phyloP scores from a whole-genome alignment of 768 basidiomycete genomes.

The Mrakia frigida region DNA sequence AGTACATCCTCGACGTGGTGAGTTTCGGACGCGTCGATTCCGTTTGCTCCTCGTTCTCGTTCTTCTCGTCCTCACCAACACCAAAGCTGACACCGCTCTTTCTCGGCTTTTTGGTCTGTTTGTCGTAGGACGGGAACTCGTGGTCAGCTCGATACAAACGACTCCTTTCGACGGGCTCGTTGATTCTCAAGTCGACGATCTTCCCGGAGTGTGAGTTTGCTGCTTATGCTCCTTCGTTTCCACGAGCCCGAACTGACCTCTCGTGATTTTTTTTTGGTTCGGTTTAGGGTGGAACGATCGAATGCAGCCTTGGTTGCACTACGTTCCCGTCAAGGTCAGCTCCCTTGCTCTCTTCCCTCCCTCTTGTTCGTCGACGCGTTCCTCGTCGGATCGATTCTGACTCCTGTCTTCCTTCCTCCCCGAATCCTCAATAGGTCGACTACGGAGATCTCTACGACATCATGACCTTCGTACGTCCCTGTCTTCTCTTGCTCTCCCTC shows the following conservation, averaged over 20 bases:
- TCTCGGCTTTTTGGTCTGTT: not conserved
- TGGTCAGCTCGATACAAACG: slow-evolving; percentile 44
- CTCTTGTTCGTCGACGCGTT: not conserved
- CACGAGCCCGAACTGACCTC: not conserved
- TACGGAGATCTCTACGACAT: slow-evolving; percentile 30
- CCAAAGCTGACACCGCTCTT: not conserved
- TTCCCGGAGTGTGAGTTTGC: slow-evolving; percentile 38
- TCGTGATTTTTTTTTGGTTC: slow-evolving; percentile 8
- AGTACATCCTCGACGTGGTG: slow-evolving; percentile 42
- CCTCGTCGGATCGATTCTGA: not conserved
- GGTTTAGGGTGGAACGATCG: slow-evolving; percentile 40
- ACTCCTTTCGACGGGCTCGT: slow-evolving; percentile 37
- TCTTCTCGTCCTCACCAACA: too few relatives aligned
- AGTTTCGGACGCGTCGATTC: slow-evolving; percentile 21
- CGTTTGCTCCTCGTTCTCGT: not conserved
- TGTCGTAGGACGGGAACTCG: slow-evolving; percentile 40
- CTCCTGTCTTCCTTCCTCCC: not conserved
- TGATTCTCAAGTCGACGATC: slow-evolving; percentile 43
- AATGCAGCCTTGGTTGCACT: slow-evolving; percentile 44
- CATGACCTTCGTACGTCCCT: slow-evolving; percentile 28
- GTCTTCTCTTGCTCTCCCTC: not conserved
- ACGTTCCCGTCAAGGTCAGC: slow-evolving; percentile 38
- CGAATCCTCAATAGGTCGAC: not conserved
- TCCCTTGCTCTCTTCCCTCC: slow-evolving; percentile 6
- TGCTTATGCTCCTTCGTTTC: not conserved